Conservation (phyloP, 176 grass and related monocot genomes). For the Oryza nivara region DNA sequence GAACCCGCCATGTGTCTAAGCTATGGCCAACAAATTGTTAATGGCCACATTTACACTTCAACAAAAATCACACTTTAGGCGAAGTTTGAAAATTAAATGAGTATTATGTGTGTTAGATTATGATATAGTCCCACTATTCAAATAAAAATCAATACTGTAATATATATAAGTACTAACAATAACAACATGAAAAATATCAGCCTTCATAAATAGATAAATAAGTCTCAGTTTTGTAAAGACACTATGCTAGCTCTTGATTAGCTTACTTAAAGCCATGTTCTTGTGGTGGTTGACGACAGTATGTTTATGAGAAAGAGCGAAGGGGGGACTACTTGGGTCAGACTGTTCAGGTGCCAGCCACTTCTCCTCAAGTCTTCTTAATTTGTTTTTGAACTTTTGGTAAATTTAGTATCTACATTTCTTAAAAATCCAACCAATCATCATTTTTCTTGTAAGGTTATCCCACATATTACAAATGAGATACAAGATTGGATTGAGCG, state of each 20-base stretch:
- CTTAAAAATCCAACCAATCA: not conserved
- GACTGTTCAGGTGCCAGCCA: constrained; percentile 49
- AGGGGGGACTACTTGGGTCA: constrained; percentile 56
- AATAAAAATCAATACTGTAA: not conserved
- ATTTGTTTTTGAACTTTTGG: not conserved
- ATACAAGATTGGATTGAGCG: constrained; percentile 68
- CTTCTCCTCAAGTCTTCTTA: too few relatives aligned
- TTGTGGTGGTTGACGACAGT: constrained; percentile 29
- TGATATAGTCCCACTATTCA: not conserved
- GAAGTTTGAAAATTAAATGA: too few relatives aligned
- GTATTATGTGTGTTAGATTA: not conserved
- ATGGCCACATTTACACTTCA: too few relatives aligned
- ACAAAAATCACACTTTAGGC: too few relatives aligned
- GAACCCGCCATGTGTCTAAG: too few relatives aligned
- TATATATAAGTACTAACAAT: not conserved
- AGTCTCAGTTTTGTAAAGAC: not conserved
- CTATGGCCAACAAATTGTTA: too few relatives aligned
- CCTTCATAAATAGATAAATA: not conserved
- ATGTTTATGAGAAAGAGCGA: constrained; percentile 55
- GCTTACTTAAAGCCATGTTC: not conserved
- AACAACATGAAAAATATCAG: not conserved
- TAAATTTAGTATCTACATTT: not conserved
- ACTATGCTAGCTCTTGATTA: not conserved
- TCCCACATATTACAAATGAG: constrained; percentile 55
- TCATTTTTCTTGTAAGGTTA: constrained; percentile 36